These are phyloP conservation scores for Heterobasidion occidentale DNA, from an alignment of 1,284 basidiomycete species.

Conservation along the genomic window DNA sequence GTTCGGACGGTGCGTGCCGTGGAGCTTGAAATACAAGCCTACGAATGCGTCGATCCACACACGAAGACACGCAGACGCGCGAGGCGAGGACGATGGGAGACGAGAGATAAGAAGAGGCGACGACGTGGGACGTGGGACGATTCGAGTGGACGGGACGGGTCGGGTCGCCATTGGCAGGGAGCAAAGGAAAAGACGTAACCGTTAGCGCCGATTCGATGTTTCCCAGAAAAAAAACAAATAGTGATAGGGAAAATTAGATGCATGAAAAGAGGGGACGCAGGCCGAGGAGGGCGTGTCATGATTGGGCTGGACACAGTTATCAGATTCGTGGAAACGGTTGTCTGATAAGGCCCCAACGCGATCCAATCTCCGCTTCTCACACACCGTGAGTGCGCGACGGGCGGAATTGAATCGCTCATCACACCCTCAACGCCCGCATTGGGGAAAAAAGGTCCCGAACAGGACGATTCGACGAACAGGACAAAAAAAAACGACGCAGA, in stretches of 20 bases:
- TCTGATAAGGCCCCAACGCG: background rate
- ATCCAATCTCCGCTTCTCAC: background rate
- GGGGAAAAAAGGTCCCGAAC: too few species aligned
- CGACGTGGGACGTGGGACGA: background rate
- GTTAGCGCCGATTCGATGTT: conserved; percentile 10
- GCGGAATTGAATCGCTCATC: too few species aligned
- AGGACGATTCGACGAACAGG: conserved; percentile 11
- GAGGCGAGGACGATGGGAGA: background rate
- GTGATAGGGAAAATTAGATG: conserved; percentile 5
- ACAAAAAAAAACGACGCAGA: conserved; percentile 14
- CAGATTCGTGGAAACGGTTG: conserved; percentile 9
- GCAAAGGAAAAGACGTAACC: conserved; percentile 4
- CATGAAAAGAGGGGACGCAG: conserved; percentile 13
- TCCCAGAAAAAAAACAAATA: conserved; percentile 9
- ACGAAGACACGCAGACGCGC: background rate
- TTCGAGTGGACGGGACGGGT: background rate
- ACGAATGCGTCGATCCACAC: background rate
- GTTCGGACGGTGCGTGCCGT: conserved; percentile 93
- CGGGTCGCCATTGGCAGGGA: background rate
- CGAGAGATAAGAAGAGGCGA: background rate
- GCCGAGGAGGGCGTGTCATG: conserved; percentile 4
- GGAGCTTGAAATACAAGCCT: conserved; percentile 98
- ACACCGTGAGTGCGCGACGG: background rate
- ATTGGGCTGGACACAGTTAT: conserved; percentile 9
- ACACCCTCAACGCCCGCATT: too few species aligned